Percentiles rank a stretch among this genome's conserved stretches.
Evolutionary conservation across 2,329 filamentous ascomycete genomes (phyloP).

Genomic region (Ophiostoma pallidulum): DNA sequence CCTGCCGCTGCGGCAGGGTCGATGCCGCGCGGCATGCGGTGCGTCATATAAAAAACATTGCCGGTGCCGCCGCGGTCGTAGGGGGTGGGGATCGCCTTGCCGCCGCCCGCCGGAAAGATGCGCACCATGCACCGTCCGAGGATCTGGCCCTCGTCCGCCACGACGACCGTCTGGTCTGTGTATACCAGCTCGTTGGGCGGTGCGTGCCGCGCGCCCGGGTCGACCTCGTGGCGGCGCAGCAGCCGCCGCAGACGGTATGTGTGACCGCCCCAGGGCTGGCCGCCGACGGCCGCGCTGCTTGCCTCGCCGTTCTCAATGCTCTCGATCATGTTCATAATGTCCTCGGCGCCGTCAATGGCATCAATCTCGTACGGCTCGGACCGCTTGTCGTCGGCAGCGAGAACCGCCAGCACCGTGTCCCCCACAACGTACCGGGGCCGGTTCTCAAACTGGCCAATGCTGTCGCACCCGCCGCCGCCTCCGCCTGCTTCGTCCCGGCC

Average conservation of each 20-base stretch:
- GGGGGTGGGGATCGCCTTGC: conserved; percentile 47
- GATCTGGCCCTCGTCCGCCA: conserved; percentile 32
- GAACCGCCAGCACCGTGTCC: conserved; percentile 48
- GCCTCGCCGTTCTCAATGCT: no score
- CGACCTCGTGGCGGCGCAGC: conserved; percentile 35
- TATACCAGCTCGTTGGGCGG: conserved; percentile 52
- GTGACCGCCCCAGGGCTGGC: neutral
- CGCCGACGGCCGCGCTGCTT: no score
- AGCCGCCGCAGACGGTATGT: conserved; percentile 41
- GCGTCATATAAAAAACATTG: conserved; percentile 55
- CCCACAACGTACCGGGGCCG: conserved; percentile 35
- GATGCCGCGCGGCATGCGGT: no score
- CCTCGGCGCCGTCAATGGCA: conserved; percentile 20
- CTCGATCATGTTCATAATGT: no score
- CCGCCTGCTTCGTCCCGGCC: no score
- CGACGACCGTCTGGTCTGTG: conserved; percentile 33
- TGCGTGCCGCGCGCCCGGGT: conserved; percentile 22
- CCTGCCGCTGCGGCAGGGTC: no score
- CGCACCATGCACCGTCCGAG: conserved; percentile 50
- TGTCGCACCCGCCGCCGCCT: neutral
- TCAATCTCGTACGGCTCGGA: conserved; percentile 56
- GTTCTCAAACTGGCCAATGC: neutral
- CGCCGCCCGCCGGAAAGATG: conserved; percentile 35
- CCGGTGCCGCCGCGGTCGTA: conserved; percentile 58
- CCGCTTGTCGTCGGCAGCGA: conserved; percentile 23